Percentiles rank a stretch among this genome's conserved stretches.
These are phyloP conservation scores for Lachnellula subtilissima DNA, from an alignment of 2,329 filamentous ascomycete genomes.

Conservation along the genomic window DNA sequence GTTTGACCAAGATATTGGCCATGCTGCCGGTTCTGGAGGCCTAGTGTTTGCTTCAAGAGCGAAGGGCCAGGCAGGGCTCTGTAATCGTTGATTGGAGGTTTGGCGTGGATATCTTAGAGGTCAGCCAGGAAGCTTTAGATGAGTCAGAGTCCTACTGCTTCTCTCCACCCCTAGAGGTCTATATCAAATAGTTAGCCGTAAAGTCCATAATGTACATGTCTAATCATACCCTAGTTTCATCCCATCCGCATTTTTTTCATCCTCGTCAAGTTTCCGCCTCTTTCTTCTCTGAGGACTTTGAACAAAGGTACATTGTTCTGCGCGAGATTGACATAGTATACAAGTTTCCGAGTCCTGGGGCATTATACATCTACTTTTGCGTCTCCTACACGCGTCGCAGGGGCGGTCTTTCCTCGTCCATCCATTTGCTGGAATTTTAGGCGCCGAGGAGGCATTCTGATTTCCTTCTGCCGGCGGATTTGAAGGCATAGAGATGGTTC, in stretches of 20 bases:
- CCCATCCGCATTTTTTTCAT: slow-evolving; percentile 20
- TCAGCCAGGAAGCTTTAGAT: slow-evolving; percentile 1
- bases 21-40: slow-evolving; percentile 69
- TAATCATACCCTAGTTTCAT: slow-evolving; percentile 20
- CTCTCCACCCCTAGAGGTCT: slow-evolving; percentile 22
- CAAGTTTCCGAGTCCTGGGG: slow-evolving; percentile 68
- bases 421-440: slow-evolving; percentile 15
- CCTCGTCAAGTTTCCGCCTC: slow-evolving; percentile 64
- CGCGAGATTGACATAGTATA: slow-evolving; percentile 69
- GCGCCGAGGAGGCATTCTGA: slow-evolving; percentile 4
- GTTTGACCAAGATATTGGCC: slow-evolving; percentile 77
- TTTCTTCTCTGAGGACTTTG: slow-evolving; percentile 72
- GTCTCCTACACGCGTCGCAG: slow-evolving; percentile 49
- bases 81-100: slow-evolving; percentile 34
- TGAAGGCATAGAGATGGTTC: slow-evolving; percentile 11
- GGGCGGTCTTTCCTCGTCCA: slow-evolving; percentile 57
- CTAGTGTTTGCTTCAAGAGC: slow-evolving; percentile 63
- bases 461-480: slow-evolving; percentile 8
- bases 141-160: slow-evolving; percentile 7
- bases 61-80: slow-evolving; percentile 60
- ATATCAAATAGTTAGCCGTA: background rate
- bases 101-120: slow-evolving; percentile 12
- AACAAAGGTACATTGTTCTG: slow-evolving; percentile 71
- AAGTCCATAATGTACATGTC: background rate
- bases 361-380: slow-evolving; percentile 56